Base-by-base conservation (phyloP, 352 stramenopile species). In the Lagenidium giganteum region DNA sequence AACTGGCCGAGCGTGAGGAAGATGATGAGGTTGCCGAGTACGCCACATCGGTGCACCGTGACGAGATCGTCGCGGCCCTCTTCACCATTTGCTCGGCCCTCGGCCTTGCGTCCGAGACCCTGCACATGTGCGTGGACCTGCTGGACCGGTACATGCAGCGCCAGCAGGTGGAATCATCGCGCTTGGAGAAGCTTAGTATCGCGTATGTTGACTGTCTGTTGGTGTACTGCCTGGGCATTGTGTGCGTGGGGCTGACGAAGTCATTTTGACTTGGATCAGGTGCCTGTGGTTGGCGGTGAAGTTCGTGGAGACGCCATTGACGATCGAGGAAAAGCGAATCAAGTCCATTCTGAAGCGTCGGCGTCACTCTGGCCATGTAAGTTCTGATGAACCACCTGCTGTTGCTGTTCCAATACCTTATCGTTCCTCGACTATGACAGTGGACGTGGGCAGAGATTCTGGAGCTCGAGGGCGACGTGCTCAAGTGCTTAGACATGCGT, bases 231-330 rank as follows among this genome's bases (percentile, higher is more conserved):
- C 29, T 18, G 3, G 8, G 2, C 1, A 16, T 42, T 27, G 0
- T 23, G 3, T 37, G 5, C 5, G 16, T 5, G 13, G 5, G 14
- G 8, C 3, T 42, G 5, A 38, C 11, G 3, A 5, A 23, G 7
- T 45, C 16, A n/a, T 49, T n/a, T 30, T 26, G 3, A 11, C 37
- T 2, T 42, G 3, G 6, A 50, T 18, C 43, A 84, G 69, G 1
- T 87, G 71, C 14, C 57, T 87, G 8, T 85, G 75, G 75, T 74
- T 87, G 25, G 69, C 75, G 7, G 67, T 83, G 55, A 85, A 87
- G 56, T 85, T 87, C 25, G 61, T 79, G 6, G 70, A 87, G 47
- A 83, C 71, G 0, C 64, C 71, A 1, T 56, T 53, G 31, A 87
- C 67, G 18, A 85, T 85, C 47, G 58, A 42, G 3, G 48, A 64